phyloP scores from a whole-genome alignment of 2,329 filamentous ascomycete species.

The Diaporthe citri region DNA sequence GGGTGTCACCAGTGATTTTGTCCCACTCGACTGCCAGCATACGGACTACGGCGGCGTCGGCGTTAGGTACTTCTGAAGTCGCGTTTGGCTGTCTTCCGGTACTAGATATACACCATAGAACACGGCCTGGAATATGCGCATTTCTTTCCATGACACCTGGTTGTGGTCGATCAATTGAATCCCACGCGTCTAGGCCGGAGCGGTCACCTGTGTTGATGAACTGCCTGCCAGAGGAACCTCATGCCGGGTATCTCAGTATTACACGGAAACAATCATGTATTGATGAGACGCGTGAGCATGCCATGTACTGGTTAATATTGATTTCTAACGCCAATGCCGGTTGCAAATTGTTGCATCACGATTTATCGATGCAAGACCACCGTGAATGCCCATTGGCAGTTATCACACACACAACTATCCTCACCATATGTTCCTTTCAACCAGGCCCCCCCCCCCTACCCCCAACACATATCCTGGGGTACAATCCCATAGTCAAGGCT shows the following conservation, averaged over 20 bases:
- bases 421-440: not conserved
- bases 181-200: not conserved
- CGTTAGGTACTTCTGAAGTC: not conserved
- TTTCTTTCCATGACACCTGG: not conserved
- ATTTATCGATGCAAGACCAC: not conserved
- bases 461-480: not conserved
- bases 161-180: not conserved
- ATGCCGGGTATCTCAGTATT: not conserved
- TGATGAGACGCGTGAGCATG: not conserved
- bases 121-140: not conserved
- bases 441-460: not conserved
- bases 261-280: not conserved
- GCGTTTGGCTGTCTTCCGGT: not conserved
- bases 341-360: conserved; percentile 15
- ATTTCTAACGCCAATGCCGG: conserved; percentile 11
- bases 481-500: not conserved
- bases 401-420: not conserved
- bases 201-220: too few species aligned
- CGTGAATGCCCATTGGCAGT: not conserved
- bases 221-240: not conserved
- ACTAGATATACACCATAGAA: not conserved
- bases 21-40: not conserved
- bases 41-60: not conserved
- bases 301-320: conserved; percentile 15
- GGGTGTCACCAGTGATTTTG: not conserved